A percentile compares a stretch with the other conserved stretches of the same genome.
These are phyloP conservation scores for Phytophthora vignae DNA, from an alignment of 352 stramenopile species.

Conservation along the genomic window DNA sequence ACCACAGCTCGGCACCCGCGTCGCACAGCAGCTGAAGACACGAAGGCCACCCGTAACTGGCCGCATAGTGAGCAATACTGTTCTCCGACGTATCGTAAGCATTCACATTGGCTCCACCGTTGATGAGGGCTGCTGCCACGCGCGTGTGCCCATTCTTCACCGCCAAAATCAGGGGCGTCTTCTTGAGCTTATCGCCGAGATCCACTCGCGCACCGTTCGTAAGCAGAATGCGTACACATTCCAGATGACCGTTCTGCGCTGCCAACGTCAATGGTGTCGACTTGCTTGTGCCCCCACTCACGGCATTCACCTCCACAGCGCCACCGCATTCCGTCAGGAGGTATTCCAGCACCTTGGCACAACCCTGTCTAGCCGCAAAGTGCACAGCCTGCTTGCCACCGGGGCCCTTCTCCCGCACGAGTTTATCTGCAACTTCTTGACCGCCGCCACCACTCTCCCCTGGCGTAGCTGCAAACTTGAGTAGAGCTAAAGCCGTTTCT, in stretches of 20 bases:
- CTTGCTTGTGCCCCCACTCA: constrained; percentile 49
- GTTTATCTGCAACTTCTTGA: constrained; percentile 54
- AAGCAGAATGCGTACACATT: constrained; percentile 63
- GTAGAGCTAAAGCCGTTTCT: constrained; percentile 65
- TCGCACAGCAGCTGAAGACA: constrained; percentile 65
- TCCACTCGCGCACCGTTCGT: constrained; percentile 66
- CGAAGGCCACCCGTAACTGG: constrained; percentile 79
- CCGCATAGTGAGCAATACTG: constrained; percentile 78
- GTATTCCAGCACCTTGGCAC: constrained; percentile 51
- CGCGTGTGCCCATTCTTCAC: constrained; percentile 78
- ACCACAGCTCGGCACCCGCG: constrained; percentile 70
- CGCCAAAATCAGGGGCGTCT: constrained; percentile 78
- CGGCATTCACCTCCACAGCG: constrained; percentile 65
- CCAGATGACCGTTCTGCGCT: constrained; percentile 61
- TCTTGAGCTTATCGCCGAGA: constrained; percentile 77
- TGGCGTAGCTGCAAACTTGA: constrained; percentile 40
- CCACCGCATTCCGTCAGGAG: constrained; percentile 47
- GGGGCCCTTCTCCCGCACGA: constrained; percentile 58
- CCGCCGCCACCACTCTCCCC: constrained; percentile 36
- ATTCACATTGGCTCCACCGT: constrained; percentile 77
- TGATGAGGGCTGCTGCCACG: constrained; percentile 66
- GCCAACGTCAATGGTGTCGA: constrained; percentile 66
- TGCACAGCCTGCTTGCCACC: constrained; percentile 69
- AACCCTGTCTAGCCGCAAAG: constrained; percentile 57
- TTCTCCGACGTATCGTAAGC: constrained; percentile 82